phyloP scores from a whole-genome alignment of 305 asterid genomes.

The Solanum aculeatissimum region DNA sequence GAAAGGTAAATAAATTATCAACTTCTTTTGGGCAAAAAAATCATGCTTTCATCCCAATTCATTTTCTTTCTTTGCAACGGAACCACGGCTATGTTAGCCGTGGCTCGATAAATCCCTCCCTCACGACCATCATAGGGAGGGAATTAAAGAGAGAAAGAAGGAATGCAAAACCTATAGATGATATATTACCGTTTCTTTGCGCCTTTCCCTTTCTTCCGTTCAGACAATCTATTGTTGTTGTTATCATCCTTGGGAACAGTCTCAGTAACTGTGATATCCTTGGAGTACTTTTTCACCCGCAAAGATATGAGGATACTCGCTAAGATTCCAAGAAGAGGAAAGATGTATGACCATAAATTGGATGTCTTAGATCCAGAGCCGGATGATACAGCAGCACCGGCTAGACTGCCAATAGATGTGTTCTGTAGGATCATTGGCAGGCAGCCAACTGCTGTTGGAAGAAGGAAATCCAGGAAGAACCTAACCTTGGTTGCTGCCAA shows the following conservation, averaged over 20 bases:
- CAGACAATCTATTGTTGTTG: neutral
- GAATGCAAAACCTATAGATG: neutral
- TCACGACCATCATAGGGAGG: neutral
- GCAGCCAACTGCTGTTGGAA: constrained; percentile 86
- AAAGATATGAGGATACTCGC: constrained; percentile 80
- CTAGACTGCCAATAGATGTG: constrained; percentile 93
- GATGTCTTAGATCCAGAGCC: constrained; percentile 47
- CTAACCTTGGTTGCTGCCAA: constrained; percentile 76
- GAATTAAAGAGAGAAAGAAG: neutral
- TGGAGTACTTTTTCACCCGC: constrained; percentile 72
- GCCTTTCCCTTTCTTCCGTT: neutral
- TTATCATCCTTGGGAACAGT: constrained; percentile 1
- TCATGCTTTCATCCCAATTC: neutral
- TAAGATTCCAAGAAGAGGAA: constrained; percentile 72
- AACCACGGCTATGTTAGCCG: neutral
- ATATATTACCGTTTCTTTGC: neutral
- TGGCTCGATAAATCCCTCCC: neutral
- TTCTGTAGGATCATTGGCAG: constrained; percentile 94
- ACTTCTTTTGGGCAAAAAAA: neutral
- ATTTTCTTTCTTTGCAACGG: neutral
- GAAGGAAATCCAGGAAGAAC: constrained; percentile 67
- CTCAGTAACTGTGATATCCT: constrained; percentile 28
- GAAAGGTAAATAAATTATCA: neutral
- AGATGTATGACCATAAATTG: constrained; percentile 55
- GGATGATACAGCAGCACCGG: constrained; percentile 76